phyloP scores from a whole-genome alignment of 2,329 filamentous ascomycete genomes.

The Chaetothyriales sp. region DNA sequence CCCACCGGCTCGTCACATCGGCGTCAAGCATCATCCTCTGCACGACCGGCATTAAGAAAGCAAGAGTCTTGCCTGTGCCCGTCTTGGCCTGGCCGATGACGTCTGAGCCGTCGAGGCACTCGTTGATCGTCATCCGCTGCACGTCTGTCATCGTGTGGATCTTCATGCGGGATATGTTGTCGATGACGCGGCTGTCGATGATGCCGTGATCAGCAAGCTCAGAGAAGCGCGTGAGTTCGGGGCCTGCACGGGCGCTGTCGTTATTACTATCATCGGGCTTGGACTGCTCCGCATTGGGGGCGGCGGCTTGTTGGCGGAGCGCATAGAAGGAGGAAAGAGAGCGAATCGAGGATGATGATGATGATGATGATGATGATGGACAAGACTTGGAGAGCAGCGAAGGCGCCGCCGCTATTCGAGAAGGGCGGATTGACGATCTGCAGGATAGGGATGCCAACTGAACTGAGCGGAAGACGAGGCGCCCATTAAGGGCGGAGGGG shows the following conservation, averaged over 20 bases:
- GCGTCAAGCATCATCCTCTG: constrained; percentile 30
- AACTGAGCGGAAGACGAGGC: not conserved
- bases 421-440: not conserved
- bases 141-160: constrained; percentile 87
- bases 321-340: constrained; percentile 8
- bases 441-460: not conserved
- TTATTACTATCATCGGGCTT: constrained; percentile 5
- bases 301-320: constrained; percentile 16
- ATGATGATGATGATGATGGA: not conserved
- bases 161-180: constrained; percentile 59
- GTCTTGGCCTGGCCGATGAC: constrained; percentile 45
- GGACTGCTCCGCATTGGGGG: constrained; percentile 15
- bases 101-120: constrained; percentile 66
- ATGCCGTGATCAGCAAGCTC: constrained; percentile 26
- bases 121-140: constrained; percentile 68
- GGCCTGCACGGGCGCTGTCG: constrained; percentile 6
- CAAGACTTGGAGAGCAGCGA: not conserved
- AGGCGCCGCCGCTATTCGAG: not conserved
- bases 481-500: not conserved
- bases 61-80: constrained; percentile 38
- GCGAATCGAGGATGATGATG: not conserved
- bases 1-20: constrained; percentile 26
- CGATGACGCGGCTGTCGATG: constrained; percentile 53
- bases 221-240: constrained; percentile 25
- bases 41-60: constrained; percentile 35